These are phyloP conservation scores for Talaromyces sp. DNA, from an alignment of 2,329 filamentous ascomycete species.

Conservation along the genomic window DNA sequence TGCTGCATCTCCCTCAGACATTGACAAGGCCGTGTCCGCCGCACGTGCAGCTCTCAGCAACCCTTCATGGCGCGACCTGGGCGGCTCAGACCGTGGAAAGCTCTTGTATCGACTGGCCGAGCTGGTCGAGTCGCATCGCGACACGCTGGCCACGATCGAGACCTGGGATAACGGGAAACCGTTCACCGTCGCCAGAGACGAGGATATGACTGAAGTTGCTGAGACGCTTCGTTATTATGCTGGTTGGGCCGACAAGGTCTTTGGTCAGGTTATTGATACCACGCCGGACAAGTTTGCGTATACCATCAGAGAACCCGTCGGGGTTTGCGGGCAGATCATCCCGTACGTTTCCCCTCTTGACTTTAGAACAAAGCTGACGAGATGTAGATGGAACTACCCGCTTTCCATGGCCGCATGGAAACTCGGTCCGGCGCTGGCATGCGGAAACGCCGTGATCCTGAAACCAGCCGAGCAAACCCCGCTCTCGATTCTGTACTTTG, in stretches of 20 bases:
- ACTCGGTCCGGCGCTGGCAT: slow-evolving; percentile 45
- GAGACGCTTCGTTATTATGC: slow-evolving; percentile 65
- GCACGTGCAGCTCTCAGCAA: slow-evolving; percentile 62
- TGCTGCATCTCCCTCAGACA: slow-evolving; percentile 58
- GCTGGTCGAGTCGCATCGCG: slow-evolving; percentile 21
- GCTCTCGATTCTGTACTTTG: slow-evolving; percentile 55
- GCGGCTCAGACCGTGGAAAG: slow-evolving; percentile 23
- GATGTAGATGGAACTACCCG: slow-evolving; percentile 64
- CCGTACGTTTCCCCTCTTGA: too few species aligned
- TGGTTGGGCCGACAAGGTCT: slow-evolving; percentile 73
- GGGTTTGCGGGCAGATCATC: slow-evolving; percentile 71
- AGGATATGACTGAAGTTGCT: slow-evolving; percentile 60
- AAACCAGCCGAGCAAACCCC: slow-evolving; percentile 56
- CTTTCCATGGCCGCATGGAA: slow-evolving; percentile 73
- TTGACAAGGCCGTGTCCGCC: slow-evolving; percentile 62
- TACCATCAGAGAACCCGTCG: slow-evolving; percentile 68
- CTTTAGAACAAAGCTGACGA: neutral
- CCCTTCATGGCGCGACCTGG: slow-evolving; percentile 59
- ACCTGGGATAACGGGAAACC: slow-evolving; percentile 49
- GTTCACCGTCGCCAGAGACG: slow-evolving; percentile 56
- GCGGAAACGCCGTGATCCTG: slow-evolving; percentile 52
- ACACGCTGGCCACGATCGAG: slow-evolving; percentile 22
- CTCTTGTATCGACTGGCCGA: slow-evolving; percentile 23
- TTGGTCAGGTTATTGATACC: slow-evolving; percentile 68
- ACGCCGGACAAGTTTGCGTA: slow-evolving; percentile 67